Evolutionary conservation across 352 stramenopile species (phyloP), one percentile per base, ranked within the genome.

Genomic region (Elongisporangium undulatum): DNA sequence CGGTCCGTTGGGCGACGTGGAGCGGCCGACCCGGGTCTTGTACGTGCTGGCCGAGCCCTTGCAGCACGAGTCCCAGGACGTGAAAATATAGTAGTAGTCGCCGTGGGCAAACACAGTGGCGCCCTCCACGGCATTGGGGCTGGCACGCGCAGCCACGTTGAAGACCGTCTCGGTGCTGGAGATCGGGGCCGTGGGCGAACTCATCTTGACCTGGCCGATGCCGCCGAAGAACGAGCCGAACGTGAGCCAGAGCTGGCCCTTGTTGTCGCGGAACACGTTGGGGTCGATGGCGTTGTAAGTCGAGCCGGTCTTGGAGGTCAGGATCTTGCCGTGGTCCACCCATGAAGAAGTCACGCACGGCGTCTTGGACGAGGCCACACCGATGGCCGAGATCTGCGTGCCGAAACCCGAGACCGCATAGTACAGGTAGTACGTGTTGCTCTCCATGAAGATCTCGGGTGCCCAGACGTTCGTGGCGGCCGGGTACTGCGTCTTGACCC

Each of bases 341-440:
- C 73, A 82, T 7, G 24, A 34, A 13, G 67, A 71, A 13, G 61
- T 63, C 6, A 71, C 62, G 23, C 79, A 65, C 73, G 77, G 75
- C n/a, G 68, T 79, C 24, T 54, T 67, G 17, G 73, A 82, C 1
- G 62, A 59, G 0, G 70, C 68, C 13, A 77, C 54, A 22, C 73
- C 73, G 20, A 82, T 68, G 13, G 68, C 68, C 38, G 70, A 76
- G 34, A 58, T 74, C 53, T 85, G 63, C 4, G 59, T 64, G n/a
- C 72, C 70, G 20, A 85, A 75, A 9, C 67, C 71, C 57, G 72
- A 77, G 58, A 85, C 72, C 20, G 74, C 69, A 54, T 82, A 82
- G 64, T 82, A 79, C n/a, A 85, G 64, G 52, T 85, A 82, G 70
- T 80, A 85, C 34, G 62, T 66, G 58, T 77, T 64, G 17, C 66